phyloP scores from a whole-genome alignment of 2,329 filamentous ascomycete genomes.

The Aspergillus versicolor region DNA sequence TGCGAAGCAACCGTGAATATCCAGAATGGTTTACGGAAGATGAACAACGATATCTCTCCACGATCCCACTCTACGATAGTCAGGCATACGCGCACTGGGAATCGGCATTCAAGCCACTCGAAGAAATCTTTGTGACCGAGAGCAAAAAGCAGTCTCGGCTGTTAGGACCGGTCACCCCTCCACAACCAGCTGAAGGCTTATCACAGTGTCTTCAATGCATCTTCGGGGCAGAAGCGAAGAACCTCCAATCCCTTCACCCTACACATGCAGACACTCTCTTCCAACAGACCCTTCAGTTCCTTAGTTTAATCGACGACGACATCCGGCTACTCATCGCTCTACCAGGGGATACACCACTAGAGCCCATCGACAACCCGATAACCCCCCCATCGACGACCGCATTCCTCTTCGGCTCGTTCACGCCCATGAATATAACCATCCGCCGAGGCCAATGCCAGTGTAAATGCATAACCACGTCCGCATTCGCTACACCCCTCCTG shows the following conservation, averaged over 20 bases:
- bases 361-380: background rate
- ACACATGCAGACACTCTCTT: background rate
- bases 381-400: background rate
- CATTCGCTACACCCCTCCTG: background rate
- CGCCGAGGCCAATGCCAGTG: background rate
- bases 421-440: background rate
- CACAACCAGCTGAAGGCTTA: background rate
- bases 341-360: background rate
- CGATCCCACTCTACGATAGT: background rate
- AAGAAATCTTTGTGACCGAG: background rate
- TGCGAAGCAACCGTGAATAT: background rate
- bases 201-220: background rate
- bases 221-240: background rate
- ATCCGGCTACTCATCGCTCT: background rate
- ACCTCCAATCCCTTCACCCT: background rate
- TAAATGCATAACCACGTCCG: background rate
- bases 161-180: background rate
- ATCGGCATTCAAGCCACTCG: background rate
- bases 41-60: background rate
- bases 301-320: background rate
- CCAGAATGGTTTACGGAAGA: background rate
- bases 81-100: background rate
- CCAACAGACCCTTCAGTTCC: constrained; percentile 5
- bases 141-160: background rate
- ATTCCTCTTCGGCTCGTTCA: constrained; percentile 3